Percentiles rank a stretch among this genome's conserved stretches.
These are phyloP conservation scores for Adansonia digitata DNA, from an alignment of 345 rosid species.

Conservation along the genomic window DNA sequence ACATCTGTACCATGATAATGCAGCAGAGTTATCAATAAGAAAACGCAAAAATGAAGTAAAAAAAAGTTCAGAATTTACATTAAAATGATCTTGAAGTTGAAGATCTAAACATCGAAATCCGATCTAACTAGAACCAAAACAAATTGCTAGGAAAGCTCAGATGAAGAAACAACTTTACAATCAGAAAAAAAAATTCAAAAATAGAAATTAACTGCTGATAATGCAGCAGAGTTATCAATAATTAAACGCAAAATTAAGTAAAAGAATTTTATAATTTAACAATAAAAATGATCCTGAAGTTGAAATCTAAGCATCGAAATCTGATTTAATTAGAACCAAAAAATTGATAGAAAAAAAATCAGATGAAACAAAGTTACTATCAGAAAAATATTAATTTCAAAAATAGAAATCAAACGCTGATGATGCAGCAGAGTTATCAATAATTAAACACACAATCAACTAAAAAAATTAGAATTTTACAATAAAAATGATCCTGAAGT, in stretches of 20 bases:
- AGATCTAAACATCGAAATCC: not conserved
- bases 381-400: not conserved
- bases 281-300: constrained; percentile 1
- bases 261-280: not conserved
- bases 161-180: not conserved
- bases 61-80: not conserved
- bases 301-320: not conserved
- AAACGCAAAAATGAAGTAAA: not conserved
- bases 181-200: not conserved
- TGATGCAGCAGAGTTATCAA: not conserved
- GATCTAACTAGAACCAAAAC: not conserved
- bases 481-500: not conserved
- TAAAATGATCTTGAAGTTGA: not conserved
- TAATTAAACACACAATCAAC: not conserved
- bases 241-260: not conserved
- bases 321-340: not conserved
- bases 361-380: not conserved
- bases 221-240: not conserved
- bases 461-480: not conserved
- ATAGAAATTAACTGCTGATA: no score
- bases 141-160: not conserved
- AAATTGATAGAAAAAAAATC: not conserved
- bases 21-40: not conserved
- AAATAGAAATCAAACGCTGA: not conserved
- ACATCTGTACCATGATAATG: not conserved